These are phyloP conservation scores for Torulaspora indica DNA, from an alignment of 805 yeast species.

Conservation along the genomic window DNA sequence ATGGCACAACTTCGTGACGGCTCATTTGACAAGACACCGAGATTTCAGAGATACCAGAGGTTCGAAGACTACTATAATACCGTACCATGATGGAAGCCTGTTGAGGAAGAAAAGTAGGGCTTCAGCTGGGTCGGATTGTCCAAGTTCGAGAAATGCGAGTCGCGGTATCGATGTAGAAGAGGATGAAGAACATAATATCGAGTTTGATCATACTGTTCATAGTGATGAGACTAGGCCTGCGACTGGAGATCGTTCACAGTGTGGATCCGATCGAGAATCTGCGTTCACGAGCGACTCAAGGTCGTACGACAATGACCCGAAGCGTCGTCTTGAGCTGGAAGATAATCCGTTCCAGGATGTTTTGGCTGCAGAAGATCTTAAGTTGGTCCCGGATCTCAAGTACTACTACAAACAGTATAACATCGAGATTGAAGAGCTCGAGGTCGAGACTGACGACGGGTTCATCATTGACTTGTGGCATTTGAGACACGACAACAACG, in stretches of 20 bases:
- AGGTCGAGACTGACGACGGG: slow-evolving; percentile 73
- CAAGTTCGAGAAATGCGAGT: slow-evolving; percentile 3
- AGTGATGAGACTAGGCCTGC: slow-evolving; percentile 17
- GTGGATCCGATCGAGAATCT: not conserved
- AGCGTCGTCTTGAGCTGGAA: slow-evolving; percentile 11
- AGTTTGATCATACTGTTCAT: slow-evolving; percentile 31
- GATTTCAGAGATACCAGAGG: slow-evolving; percentile 33
- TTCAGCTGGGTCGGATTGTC: not conserved
- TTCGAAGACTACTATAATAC: slow-evolving; percentile 22
- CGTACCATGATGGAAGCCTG: slow-evolving; percentile 9
- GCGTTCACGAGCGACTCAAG: not conserved
- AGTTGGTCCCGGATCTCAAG: slow-evolving; percentile 49
- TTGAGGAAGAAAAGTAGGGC: slow-evolving; percentile 12
- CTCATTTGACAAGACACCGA: slow-evolving; percentile 22
- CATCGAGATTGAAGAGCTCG: slow-evolving; percentile 53
- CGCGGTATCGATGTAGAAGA: slow-evolving; percentile 13
- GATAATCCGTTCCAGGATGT: slow-evolving; percentile 31
- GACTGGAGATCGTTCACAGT: slow-evolving; percentile 2
- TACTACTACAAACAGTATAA: slow-evolving; percentile 66
- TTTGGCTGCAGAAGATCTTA: slow-evolving; percentile 27
- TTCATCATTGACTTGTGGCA: slow-evolving; percentile 64
- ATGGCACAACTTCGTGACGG: slow-evolving; percentile 30
- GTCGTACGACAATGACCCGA: slow-evolving; percentile 8
- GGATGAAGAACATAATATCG: slow-evolving; percentile 28
- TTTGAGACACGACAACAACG: slow-evolving; percentile 21